A percentile compares a stretch with the other conserved stretches of the same genome.
Conservation (phyloP, 163 green algal genomes). For the Coccomyxa subellipsoidea region DNA sequence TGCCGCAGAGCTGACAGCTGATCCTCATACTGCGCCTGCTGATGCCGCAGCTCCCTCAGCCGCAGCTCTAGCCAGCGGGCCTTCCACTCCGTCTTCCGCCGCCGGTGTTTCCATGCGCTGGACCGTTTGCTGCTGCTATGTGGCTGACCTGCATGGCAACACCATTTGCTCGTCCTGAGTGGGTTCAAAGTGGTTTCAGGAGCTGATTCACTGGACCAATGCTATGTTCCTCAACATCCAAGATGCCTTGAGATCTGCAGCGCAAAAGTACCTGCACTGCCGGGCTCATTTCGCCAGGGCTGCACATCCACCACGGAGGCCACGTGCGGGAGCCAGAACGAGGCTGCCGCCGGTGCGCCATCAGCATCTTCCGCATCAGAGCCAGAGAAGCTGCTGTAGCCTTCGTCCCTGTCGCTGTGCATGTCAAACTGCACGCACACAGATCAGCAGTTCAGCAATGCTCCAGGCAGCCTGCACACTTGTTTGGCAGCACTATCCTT, state of each 20-base stretch:
- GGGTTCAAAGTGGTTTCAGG: too few species aligned
- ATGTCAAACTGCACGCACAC: slow-evolving; percentile 13
- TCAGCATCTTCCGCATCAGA: slow-evolving; percentile 27
- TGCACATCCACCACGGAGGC: neutral
- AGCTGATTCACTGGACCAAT: too few species aligned
- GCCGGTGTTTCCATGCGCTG: slow-evolving; percentile 21
- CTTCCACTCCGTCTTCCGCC: slow-evolving; percentile 40
- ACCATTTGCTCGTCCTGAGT: too few species aligned
- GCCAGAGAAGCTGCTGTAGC: slow-evolving; percentile 47
- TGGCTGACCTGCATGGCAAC: neutral
- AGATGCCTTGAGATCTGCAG: too few species aligned
- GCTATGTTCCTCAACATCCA: too few species aligned
- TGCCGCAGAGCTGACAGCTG: neutral
- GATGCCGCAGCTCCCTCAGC: slow-evolving; percentile 41
- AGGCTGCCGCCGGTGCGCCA: neutral
- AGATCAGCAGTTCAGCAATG: neutral
- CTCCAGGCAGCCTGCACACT: neutral
- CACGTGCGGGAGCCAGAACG: neutral
- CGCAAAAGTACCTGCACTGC: neutral
- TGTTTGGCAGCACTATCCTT: too few species aligned
- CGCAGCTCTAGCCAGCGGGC: slow-evolving; percentile 59
- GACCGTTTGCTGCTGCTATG: neutral
- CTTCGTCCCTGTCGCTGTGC: slow-evolving; percentile 15
- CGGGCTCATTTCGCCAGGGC: neutral
- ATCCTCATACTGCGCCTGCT: slow-evolving; percentile 34